Conservation (phyloP, 2,329 filamentous ascomycete species). For the Pseudocercospora cruenta region DNA sequence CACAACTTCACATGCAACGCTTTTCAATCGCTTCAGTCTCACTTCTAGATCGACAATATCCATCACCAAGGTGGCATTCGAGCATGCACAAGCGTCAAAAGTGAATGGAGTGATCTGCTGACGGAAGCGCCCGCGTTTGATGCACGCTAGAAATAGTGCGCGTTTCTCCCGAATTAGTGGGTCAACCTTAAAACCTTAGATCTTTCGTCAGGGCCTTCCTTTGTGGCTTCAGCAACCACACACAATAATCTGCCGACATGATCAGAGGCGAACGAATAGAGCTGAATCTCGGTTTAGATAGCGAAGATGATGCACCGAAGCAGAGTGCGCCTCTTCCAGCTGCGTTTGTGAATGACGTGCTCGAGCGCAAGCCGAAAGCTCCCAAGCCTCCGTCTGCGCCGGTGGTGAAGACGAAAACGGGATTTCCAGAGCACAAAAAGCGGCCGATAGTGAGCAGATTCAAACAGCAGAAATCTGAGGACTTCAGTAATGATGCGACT, state of each 20-base stretch:
- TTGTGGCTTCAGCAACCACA: constrained; percentile 5
- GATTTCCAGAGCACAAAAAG: constrained; percentile 89
- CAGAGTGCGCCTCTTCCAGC: constrained; percentile 21
- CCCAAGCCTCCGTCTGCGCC: constrained; percentile 68
- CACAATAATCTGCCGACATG: constrained; percentile 26
- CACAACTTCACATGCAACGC: not conserved
- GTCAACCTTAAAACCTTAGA: constrained; percentile 6
- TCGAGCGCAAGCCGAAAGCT: constrained; percentile 68
- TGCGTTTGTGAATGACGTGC: constrained; percentile 71
- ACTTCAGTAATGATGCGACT: not conserved
- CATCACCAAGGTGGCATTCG: not conserved
- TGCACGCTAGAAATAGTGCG: not conserved
- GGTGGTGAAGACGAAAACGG: constrained; percentile 59
- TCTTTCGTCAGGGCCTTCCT: not conserved
- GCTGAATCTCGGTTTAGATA: constrained; percentile 58
- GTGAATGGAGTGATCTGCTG: not conserved
- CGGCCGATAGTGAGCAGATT: constrained; percentile 75
- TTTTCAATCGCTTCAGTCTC: not conserved
- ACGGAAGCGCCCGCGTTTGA: not conserved
- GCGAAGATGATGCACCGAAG: constrained; percentile 33
- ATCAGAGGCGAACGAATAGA: constrained; percentile 64
- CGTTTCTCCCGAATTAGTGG: not conserved
- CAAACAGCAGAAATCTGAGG: constrained; percentile 62
- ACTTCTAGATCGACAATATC: no score
- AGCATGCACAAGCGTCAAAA: not conserved